phyloP scores from a whole-genome alignment of 202 grass and related monocot genomes.

The Schoenoplectus tabernaemontani region DNA sequence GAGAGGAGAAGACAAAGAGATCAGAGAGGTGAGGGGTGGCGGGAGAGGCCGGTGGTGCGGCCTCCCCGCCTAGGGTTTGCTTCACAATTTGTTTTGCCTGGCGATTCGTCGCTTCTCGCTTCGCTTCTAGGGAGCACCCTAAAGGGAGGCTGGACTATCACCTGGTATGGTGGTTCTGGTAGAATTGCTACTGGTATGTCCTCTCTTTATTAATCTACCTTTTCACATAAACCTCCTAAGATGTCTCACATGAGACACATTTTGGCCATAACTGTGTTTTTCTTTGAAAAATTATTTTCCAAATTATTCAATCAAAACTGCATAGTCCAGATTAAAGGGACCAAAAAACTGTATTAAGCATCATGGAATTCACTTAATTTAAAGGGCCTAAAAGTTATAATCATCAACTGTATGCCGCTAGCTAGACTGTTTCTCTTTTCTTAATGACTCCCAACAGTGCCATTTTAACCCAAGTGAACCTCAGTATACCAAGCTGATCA shows the following conservation, averaged over 20 bases:
- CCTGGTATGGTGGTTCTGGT: slow-evolving; percentile 69
- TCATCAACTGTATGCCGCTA: neutral
- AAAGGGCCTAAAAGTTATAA: neutral
- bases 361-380: too few relatives aligned
- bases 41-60: too few relatives aligned
- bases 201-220: slow-evolving; percentile 6
- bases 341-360: neutral
- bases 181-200: slow-evolving; percentile 57
- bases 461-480: neutral
- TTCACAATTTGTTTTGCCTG: too few relatives aligned
- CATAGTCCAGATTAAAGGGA: too few relatives aligned
- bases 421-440: too few relatives aligned
- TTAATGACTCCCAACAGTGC: neutral
- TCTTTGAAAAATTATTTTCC: neutral
- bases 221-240: slow-evolving; percentile 2
- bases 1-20: too few relatives aligned
- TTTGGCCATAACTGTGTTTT: neutral
- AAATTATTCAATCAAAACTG: neutral
- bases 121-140: too few relatives aligned
- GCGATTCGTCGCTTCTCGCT: too few relatives aligned
- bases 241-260: neutral
- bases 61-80: too few relatives aligned
- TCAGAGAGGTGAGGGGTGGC: too few relatives aligned
- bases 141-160: slow-evolving; percentile 92
- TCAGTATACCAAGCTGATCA: neutral